Percentiles rank a stretch among this genome's conserved stretches.
phyloP scores from a whole-genome alignment of 1,139 yeast species.

The Geotrichum aggregatum region DNA sequence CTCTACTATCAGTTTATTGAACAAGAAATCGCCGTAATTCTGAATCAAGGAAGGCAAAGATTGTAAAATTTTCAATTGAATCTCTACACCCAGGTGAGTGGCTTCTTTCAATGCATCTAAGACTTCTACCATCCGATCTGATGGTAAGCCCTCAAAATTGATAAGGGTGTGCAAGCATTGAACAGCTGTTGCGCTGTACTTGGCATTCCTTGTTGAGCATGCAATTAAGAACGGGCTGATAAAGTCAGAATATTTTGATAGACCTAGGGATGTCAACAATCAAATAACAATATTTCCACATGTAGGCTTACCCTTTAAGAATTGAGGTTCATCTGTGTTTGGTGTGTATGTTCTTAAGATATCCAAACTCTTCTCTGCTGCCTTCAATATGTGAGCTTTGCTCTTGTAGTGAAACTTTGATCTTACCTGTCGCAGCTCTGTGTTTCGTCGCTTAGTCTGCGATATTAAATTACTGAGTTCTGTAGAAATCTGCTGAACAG shows the following conservation, averaged over 20 bases:
- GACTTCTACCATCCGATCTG: slow-evolving; percentile 49
- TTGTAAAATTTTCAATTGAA: slow-evolving; percentile 84
- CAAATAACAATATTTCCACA: slow-evolving; percentile 20
- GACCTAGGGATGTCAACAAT: slow-evolving; percentile 25
- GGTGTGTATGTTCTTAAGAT: slow-evolving; percentile 42
- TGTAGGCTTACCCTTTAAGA: slow-evolving; percentile 35
- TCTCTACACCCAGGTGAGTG: slow-evolving; percentile 70
- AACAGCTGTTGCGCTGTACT: slow-evolving; percentile 65
- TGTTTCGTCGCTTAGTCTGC: slow-evolving; percentile 67
- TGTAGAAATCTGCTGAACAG: slow-evolving; percentile 30
- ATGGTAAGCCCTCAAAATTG: slow-evolving; percentile 49
- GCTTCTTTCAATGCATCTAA: slow-evolving; percentile 70
- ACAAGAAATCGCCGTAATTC: slow-evolving; percentile 52
- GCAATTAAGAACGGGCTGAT: slow-evolving; percentile 69
- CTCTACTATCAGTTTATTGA: slow-evolving; percentile 54
- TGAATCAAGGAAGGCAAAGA: slow-evolving; percentile 71
- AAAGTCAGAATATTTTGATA: slow-evolving; percentile 49
- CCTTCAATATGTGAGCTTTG: slow-evolving; percentile 33
- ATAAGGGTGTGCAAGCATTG: slow-evolving; percentile 64
- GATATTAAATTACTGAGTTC: slow-evolving; percentile 59
- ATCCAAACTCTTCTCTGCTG: slow-evolving; percentile 59
- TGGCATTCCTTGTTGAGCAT: slow-evolving; percentile 69
- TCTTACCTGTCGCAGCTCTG: slow-evolving; percentile 54
- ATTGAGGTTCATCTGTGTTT: slow-evolving; percentile 32
- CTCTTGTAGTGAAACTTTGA: not conserved